These are phyloP conservation scores for Magnolia sinica DNA, from an alignment of 164 flowering plant species.

Conservation along the genomic window DNA sequence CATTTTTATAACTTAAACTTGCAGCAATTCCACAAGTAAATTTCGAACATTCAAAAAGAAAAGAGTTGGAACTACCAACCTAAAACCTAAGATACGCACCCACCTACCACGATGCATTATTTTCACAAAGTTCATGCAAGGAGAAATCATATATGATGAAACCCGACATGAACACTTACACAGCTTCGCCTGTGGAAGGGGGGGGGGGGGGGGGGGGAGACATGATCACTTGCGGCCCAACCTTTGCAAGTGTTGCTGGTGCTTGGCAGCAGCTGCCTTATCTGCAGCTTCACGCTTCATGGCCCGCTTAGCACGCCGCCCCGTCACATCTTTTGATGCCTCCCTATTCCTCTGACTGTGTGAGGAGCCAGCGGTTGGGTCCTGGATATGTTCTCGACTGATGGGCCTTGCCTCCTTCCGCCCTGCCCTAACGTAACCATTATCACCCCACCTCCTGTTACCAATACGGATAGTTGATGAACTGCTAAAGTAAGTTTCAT, in stretches of 20 bases:
- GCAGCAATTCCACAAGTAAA: background rate
- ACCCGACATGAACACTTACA: background rate
- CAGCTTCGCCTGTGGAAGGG: background rate
- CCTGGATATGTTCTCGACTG: conserved; percentile 26
- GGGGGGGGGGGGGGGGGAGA: background rate
- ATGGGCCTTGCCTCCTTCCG: conserved; percentile 78
- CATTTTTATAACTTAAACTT: background rate
- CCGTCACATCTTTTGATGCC: conserved; percentile 31
- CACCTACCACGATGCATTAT: background rate
- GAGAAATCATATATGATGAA: background rate
- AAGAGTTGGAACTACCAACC: background rate
- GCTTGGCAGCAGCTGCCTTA: conserved; percentile 76
- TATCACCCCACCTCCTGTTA: conserved; percentile 85
- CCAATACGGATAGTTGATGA: conserved; percentile 70
- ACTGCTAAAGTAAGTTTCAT: conserved; percentile 42
- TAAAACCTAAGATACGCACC: background rate
- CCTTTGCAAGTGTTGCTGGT: conserved; percentile 51
- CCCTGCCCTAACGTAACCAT: conserved; percentile 76
- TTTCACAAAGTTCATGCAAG: background rate
- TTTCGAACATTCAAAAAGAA: too few relatives aligned
- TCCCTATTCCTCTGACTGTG: conserved; percentile 36
- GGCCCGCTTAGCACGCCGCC: conserved; percentile 74
- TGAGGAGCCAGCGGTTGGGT: conserved; percentile 51
- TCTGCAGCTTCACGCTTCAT: conserved; percentile 87
- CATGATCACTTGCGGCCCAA: conserved; percentile 29